A percentile compares a stretch with the other conserved stretches of the same genome.
Conservation (phyloP, 495 filamentous ascomycete genomes). For the Pyronema domesticum region DNA sequence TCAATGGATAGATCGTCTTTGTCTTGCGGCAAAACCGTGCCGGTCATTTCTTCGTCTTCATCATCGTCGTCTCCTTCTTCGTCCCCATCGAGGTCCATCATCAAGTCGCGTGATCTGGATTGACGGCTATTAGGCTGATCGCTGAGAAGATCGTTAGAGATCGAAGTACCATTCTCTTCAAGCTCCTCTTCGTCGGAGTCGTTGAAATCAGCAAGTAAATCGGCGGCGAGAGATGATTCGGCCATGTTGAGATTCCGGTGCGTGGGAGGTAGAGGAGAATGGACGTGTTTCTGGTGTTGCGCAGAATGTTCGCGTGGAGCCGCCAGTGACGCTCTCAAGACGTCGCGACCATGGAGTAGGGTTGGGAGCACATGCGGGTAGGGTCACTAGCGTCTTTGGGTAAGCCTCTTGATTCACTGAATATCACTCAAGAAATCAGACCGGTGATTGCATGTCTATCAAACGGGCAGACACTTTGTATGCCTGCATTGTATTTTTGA, state of each 20-base stretch:
- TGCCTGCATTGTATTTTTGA: too few species aligned
- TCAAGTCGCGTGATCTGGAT: conserved; percentile 19
- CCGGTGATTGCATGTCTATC: too few species aligned
- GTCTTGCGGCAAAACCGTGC: conserved; percentile 23
- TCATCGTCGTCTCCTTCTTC: conserved; percentile 26
- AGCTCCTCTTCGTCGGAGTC: conserved; percentile 38
- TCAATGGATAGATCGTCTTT: conserved; percentile 29
- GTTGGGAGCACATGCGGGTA: too few species aligned
- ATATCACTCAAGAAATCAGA: too few species aligned
- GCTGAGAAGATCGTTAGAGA: conserved; percentile 5
- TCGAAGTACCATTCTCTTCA: conserved; percentile 14
- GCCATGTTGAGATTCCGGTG: conserved; percentile 31
- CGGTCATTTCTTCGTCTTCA: conserved; percentile 40
- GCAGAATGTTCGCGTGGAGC: too few species aligned
- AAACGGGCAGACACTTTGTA: too few species aligned
- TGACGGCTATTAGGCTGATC: conserved; percentile 14
- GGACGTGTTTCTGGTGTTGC: too few species aligned
- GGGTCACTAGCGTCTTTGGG: too few species aligned
- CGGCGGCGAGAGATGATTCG: conserved; percentile 54
- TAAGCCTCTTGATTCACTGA: too few species aligned
- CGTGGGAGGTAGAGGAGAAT: too few species aligned
- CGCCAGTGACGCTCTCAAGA: too few species aligned
- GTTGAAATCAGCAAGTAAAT: conserved; percentile 80
- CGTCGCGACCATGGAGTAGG: too few species aligned
- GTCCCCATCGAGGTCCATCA: conserved; percentile 35